Evolutionary conservation across 495 filamentous ascomycete species (phyloP).

Genomic region (Xylaria castorea): DNA sequence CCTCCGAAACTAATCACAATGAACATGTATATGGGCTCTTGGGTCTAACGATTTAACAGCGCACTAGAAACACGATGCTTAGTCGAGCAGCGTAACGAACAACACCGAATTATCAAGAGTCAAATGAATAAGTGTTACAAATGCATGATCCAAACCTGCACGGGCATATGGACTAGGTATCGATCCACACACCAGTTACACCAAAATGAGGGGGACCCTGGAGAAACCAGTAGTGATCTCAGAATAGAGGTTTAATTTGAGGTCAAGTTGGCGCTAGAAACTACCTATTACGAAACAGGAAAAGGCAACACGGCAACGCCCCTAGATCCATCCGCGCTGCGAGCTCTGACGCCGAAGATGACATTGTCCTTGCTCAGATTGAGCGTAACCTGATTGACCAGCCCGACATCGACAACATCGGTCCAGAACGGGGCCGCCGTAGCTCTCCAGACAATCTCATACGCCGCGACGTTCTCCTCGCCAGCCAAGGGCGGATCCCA

Average conservation of each 20-base stretch:
- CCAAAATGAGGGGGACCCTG: too few species aligned
- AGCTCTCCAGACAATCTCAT: constrained; percentile 60
- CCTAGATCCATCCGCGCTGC: constrained; percentile 49
- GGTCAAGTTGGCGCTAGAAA: neutral
- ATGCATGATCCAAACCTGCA: too few species aligned
- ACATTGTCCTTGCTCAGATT: constrained; percentile 60
- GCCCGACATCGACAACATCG: constrained; percentile 48
- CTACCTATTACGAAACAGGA: constrained; percentile 21
- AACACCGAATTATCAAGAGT: too few species aligned
- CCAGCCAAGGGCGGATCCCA: constrained; percentile 43
- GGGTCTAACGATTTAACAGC: too few species aligned
- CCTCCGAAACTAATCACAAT: too few species aligned
- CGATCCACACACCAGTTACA: too few species aligned
- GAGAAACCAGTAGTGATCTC: too few species aligned
- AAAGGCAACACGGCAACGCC: constrained; percentile 42
- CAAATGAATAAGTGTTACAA: too few species aligned
- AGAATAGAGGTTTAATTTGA: neutral
- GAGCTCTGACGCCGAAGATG: constrained; percentile 57
- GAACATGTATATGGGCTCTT: too few species aligned
- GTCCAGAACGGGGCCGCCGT: constrained; percentile 55
- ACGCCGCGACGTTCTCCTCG: constrained; percentile 40
- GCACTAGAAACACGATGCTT: too few species aligned
- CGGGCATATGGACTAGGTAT: too few species aligned
- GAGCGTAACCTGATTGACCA: constrained; percentile 47
- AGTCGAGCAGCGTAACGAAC: too few species aligned